Evolutionary conservation across 2,329 filamentous ascomycete genomes (phyloP).

Genomic region (Colletotrichum kahawae): DNA sequence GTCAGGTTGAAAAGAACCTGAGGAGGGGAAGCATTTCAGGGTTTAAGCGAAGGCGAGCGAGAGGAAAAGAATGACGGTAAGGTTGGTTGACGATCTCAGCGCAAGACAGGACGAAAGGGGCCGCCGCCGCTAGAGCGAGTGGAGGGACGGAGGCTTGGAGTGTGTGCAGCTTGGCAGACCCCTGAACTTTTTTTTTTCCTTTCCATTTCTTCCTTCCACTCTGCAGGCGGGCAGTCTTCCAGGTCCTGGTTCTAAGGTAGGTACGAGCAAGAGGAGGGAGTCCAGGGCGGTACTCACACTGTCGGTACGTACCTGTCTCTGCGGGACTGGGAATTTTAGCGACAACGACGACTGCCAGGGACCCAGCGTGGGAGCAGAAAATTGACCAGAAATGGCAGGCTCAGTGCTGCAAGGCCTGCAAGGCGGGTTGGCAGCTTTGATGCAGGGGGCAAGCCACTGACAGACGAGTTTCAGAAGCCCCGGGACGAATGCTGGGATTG

Average conservation of each 20-base stretch:
- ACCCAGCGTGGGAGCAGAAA: not conserved
- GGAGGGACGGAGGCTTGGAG: constrained; percentile 7
- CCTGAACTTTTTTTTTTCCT: constrained; percentile 7
- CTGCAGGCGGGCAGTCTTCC: not conserved
- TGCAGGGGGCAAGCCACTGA: constrained; percentile 21
- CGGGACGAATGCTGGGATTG: constrained; percentile 17
- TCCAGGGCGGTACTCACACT: not conserved
- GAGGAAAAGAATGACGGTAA: constrained; percentile 6
- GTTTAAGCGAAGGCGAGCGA: constrained; percentile 15
- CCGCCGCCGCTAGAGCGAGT: constrained; percentile 9
- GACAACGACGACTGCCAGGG: not conserved
- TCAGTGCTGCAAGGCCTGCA: not conserved
- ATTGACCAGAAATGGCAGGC: constrained; percentile 10
- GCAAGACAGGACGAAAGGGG: constrained; percentile 19
- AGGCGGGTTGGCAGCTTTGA: constrained; percentile 10
- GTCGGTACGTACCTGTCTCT: not conserved
- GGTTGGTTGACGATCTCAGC: constrained; percentile 7
- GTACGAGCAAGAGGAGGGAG: not conserved
- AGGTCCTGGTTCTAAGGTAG: not conserved
- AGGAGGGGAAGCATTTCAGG: constrained; percentile 21
- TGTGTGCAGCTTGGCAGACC: constrained; percentile 4
- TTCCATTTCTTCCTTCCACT: not conserved
- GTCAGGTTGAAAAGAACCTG: constrained; percentile 20
- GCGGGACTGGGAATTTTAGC: not conserved
- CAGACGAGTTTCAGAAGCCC: constrained; percentile 18